A percentile compares a stretch with the other conserved stretches of the same genome.
phyloP scores from a whole-genome alignment of 2,329 filamentous ascomycete species.

The Davidsoniella neocaledoniae region DNA sequence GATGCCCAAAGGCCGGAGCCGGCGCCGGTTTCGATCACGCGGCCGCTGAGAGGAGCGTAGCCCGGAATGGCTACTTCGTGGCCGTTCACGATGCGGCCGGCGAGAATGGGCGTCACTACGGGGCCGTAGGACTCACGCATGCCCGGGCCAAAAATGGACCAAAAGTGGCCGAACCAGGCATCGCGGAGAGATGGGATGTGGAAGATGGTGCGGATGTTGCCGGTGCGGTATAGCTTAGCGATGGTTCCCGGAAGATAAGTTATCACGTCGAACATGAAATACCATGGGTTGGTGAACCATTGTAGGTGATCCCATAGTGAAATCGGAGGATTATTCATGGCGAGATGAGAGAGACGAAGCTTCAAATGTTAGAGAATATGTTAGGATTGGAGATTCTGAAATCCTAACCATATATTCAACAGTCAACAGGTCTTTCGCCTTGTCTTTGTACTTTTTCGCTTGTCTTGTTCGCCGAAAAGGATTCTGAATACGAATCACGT shows the following conservation, averaged over 20 bases:
- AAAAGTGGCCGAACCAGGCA: constrained; percentile 46
- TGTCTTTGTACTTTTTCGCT: neutral
- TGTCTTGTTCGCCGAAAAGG: no score
- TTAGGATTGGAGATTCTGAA: no score
- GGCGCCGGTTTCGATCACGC: constrained; percentile 45
- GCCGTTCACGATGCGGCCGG: constrained; percentile 29
- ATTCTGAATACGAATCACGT: no score
- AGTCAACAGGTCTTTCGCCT: no score
- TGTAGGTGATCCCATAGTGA: constrained; percentile 14
- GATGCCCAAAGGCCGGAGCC: constrained; percentile 44
- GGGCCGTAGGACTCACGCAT: constrained; percentile 26
- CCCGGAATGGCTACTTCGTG: constrained; percentile 19
- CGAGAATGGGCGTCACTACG: constrained; percentile 36
- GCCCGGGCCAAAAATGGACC: constrained; percentile 35
- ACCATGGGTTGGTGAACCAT: constrained; percentile 30
- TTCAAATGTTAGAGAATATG: neutral
- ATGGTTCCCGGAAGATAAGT: constrained; percentile 36
- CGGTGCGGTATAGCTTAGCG: constrained; percentile 22
- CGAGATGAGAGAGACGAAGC: neutral
- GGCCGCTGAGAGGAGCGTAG: constrained; percentile 27
- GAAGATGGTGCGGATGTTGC: constrained; percentile 23
- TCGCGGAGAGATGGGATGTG: constrained; percentile 26
- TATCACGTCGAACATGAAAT: constrained; percentile 33
- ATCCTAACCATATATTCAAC: no score
- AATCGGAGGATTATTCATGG: constrained; percentile 6